Base-by-base conservation (phyloP, 352 stramenopile species). In the Phytopythium aichiense region DNA sequence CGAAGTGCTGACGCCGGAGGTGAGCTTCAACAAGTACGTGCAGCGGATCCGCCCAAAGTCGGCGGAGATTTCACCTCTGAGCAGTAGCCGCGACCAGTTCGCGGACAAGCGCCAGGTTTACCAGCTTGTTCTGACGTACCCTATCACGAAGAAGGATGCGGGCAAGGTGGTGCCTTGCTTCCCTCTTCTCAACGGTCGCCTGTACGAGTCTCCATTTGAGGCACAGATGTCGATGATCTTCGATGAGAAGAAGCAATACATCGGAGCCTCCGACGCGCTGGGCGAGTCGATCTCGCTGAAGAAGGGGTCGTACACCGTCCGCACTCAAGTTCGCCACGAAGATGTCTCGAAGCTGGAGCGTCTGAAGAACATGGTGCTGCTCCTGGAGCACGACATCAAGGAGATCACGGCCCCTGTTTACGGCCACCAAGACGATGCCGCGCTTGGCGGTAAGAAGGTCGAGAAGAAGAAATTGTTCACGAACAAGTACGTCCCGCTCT, bases 121-220 rank as follows among this genome's bases (percentile, higher is more conserved):
- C 59, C 76, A 94, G 55, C 69, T 98, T 42, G 66, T 95, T 12
- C 74, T 98, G 38, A 93, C 84, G 58, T 98, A 98, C 74, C 70
- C 83, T 43, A 95, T 97, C 64, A 90, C 76, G 33, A 80, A 89
- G 63, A 92, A 96, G 60, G 90, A 97, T 35, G 65, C 70, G 0
- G 79, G 79, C n/a, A 91, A 88, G 40, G 87, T 98, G 8, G 92
- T 82, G 9, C 88, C 89, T 9, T 70, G 72, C 7, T 73, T 95
- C 52, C 83, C 88, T 16, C 60, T 91, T 9, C 66, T 98, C 13
- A 88, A 94, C 65, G 88, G 77, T 1, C 84, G 82, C 16, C 75
- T 98, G 22, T 98, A 98, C 67, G 95, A 98, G 64, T 97, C 88
- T 7, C 86, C 86, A 13, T 97, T 97, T 45, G 92, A 98, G 63